These are phyloP conservation scores for Gillenia trifoliata DNA, from an alignment of 306 rosid genomes.

Conservation along the genomic window DNA sequence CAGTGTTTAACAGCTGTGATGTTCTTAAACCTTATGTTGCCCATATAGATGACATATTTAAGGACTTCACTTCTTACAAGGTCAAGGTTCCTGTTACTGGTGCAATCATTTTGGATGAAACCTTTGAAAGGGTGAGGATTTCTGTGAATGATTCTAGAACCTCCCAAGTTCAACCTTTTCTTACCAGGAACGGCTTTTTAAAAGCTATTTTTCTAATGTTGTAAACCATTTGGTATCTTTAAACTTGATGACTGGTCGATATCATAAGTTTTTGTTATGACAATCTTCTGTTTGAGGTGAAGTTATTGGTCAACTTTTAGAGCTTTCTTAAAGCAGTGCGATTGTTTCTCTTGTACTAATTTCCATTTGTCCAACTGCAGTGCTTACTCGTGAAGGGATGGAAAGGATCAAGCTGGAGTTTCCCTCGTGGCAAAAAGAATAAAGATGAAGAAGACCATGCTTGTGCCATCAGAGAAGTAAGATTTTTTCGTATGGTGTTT, in stretches of 20 bases:
- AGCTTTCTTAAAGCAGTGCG: conserved; percentile 7
- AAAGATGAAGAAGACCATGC: conserved; percentile 98
- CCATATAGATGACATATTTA: conserved; percentile 88
- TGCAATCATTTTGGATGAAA: conserved; percentile 93
- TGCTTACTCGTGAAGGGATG: conserved; percentile 97
- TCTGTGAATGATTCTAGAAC: conserved; percentile 1
- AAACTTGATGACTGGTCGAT: background rate
- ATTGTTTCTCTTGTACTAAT: background rate
- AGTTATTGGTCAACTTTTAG: background rate
- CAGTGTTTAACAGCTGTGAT: conserved; percentile 91
- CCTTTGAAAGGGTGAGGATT: conserved; percentile 78
- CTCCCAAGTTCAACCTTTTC: background rate
- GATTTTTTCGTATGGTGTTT: conserved; percentile 8
- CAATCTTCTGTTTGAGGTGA: background rate
- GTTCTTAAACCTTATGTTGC: conserved; percentile 93
- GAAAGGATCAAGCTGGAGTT: conserved; percentile 99
- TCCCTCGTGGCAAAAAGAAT: conserved; percentile 96
- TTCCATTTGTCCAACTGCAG: conserved; percentile 43
- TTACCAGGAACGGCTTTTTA: background rate
- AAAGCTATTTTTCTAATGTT: background rate
- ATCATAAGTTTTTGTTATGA: conserved; percentile 6
- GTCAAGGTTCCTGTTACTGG: conserved; percentile 98
- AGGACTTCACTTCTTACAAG: conserved; percentile 97
- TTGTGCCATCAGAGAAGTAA: conserved; percentile 95
- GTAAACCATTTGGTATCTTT: background rate